These are phyloP conservation scores for Nematodospora anomalae DNA, from an alignment of 1,139 yeast species.

Conservation along the genomic window DNA sequence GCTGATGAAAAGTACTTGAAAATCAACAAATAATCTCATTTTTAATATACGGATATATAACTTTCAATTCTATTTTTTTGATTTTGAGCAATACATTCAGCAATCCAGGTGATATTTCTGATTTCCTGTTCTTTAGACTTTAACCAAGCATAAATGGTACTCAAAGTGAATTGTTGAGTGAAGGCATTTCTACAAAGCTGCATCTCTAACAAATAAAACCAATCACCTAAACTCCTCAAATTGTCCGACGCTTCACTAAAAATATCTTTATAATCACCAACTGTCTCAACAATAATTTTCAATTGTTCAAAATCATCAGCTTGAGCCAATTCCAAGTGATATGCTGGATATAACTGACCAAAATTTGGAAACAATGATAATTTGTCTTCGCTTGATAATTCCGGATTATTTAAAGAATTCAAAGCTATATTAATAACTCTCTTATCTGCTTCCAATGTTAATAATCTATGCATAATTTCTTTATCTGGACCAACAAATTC, in stretches of 20 bases:
- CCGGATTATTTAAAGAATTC: constrained; percentile 81
- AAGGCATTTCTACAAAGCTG: constrained; percentile 87
- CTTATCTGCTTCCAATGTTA: constrained; percentile 93
- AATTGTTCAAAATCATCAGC: constrained; percentile 88
- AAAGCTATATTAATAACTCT: constrained; percentile 88
- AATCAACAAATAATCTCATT: constrained; percentile 2
- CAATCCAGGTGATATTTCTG: constrained; percentile 96
- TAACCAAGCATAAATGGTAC: constrained; percentile 96
- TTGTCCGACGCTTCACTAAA: constrained; percentile 56
- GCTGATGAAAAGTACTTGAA: constrained; percentile 2
- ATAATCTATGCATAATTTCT: constrained; percentile 74
- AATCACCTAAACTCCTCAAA: constrained; percentile 75
- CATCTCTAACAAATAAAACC: constrained; percentile 91
- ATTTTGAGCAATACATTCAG: constrained; percentile 92
- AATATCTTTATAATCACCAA: constrained; percentile 72
- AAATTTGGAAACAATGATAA: constrained; percentile 49
- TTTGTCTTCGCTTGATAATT: constrained; percentile 70
- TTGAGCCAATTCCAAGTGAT: constrained; percentile 66
- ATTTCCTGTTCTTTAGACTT: constrained; percentile 95
- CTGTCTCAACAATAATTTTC: constrained; percentile 66
- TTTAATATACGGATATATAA: constrained; percentile 67
- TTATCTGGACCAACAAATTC: constrained; percentile 73
- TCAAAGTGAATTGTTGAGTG: constrained; percentile 91
- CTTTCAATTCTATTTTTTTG: constrained; percentile 80
- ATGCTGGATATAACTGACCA: constrained; percentile 79